Conservation (phyloP, 495 filamentous ascomycete genomes). For the Staphylotrichum tortipilum region DNA sequence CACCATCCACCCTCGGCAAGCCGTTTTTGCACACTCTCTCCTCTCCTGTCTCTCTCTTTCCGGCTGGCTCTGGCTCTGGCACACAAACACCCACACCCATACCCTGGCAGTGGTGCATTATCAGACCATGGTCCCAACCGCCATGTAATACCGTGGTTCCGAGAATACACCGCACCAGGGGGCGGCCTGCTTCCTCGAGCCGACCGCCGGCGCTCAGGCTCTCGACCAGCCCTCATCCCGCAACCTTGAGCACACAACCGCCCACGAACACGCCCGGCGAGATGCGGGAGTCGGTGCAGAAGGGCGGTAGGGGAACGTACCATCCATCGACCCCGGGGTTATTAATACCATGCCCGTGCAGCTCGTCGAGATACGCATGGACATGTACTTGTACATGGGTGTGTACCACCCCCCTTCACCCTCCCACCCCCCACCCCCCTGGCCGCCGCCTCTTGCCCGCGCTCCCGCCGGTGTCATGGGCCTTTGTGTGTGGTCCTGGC, state of each 20-base stretch:
- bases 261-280: not conserved
- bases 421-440: not conserved
- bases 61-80: too few species aligned
- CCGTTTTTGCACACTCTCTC: not conserved
- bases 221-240: not conserved
- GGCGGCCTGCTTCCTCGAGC: not conserved
- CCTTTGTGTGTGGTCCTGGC: not conserved
- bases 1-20: not conserved
- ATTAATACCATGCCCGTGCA: slow-evolving; percentile 3
- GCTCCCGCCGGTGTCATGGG: not conserved
- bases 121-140: not conserved
- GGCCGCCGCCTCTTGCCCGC: not conserved
- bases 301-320: slow-evolving; percentile 10
- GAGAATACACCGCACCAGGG: slow-evolving; percentile 10
- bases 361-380: not conserved
- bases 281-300: slow-evolving; percentile 10
- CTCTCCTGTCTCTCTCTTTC: too few species aligned
- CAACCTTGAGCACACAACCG: not conserved
- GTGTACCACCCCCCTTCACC: not conserved
- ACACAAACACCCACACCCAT: too few species aligned
- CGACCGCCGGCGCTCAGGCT: not conserved
- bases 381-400: too few species aligned
- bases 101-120: too few species aligned
- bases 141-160: not conserved
- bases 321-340: not conserved